Conservation (phyloP, 2,329 filamentous ascomycete species). For the Macrophomina pseudophaseolina region DNA sequence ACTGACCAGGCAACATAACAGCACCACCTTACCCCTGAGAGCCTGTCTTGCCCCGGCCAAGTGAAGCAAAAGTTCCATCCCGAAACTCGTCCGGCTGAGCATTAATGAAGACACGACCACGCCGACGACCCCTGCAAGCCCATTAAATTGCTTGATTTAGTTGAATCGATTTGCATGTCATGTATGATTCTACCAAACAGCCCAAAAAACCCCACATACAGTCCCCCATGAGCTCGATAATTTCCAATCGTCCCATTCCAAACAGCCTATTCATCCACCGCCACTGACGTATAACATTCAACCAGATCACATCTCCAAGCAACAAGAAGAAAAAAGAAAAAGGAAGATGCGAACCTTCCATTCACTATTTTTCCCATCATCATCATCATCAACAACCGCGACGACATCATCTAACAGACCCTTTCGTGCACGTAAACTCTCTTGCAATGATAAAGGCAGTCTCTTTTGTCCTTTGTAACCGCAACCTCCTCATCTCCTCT, state of each 20-base stretch:
- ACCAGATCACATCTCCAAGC: neutral
- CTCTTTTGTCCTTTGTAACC: neutral
- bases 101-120: no score
- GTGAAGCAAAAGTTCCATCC: no score
- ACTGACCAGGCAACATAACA: no score
- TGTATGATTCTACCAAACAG: conserved; percentile 19
- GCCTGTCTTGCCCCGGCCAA: no score
- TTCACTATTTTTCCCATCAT: neutral
- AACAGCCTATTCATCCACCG: neutral
- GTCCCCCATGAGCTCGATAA: conserved; percentile 1
- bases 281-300: neutral
- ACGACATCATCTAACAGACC: conserved; percentile 2
- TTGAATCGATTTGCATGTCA: conserved; percentile 17
- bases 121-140: no score
- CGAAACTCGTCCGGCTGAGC: no score
- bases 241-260: conserved; percentile 9
- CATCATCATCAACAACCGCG: no score
- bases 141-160: neutral
- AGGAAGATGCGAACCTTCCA: neutral
- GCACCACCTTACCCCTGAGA: no score
- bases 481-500: conserved; percentile 22
- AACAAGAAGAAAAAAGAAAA: neutral
- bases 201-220: neutral
- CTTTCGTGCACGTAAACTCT: neutral
- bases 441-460: neutral